phyloP scores from a whole-genome alignment of 176 grass and related monocot genomes.

The Zoysia japonica region DNA sequence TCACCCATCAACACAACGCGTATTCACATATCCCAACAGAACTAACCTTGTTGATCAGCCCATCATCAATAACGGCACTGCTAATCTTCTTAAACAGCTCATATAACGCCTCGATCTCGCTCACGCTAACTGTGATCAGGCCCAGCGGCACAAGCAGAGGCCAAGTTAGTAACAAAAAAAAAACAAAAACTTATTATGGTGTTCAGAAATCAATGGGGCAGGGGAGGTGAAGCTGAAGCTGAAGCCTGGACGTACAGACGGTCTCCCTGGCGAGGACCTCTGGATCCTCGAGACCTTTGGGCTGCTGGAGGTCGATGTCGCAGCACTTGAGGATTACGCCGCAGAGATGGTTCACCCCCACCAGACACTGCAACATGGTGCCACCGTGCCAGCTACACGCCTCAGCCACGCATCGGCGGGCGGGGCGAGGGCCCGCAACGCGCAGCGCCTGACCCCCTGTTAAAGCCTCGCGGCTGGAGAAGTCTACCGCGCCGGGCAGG shows the following conservation, averaged over 20 bases:
- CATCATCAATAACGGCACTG: constrained; percentile 89
- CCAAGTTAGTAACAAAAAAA: neutral
- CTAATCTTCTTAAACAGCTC: constrained; percentile 99
- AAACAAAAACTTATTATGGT: neutral
- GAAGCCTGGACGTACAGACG: constrained; percentile 57
- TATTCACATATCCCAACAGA: neutral
- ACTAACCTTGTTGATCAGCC: constrained; percentile 90
- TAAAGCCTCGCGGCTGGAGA: neutral
- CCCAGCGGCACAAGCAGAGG: neutral
- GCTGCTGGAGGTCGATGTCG: constrained; percentile 64
- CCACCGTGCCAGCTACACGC: neutral
- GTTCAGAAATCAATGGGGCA: neutral
- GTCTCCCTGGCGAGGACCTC: constrained; percentile 84
- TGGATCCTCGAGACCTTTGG: constrained; percentile 75
- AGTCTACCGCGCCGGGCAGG: neutral
- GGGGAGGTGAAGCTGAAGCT: neutral
- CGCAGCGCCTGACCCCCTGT: neutral
- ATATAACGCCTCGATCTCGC: constrained; percentile 82
- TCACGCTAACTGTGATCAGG: constrained; percentile 75
- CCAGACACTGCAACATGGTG: constrained; percentile 90
- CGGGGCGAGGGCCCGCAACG: neutral
- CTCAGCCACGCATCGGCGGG: neutral
- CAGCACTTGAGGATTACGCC: constrained; percentile 65
- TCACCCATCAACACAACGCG: neutral
- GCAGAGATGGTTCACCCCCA: constrained; percentile 64